A percentile compares a stretch with the other conserved stretches of the same genome.
These are phyloP conservation scores for Trichocladium antarcticum DNA, from an alignment of 495 filamentous ascomycete genomes.

Conservation along the genomic window DNA sequence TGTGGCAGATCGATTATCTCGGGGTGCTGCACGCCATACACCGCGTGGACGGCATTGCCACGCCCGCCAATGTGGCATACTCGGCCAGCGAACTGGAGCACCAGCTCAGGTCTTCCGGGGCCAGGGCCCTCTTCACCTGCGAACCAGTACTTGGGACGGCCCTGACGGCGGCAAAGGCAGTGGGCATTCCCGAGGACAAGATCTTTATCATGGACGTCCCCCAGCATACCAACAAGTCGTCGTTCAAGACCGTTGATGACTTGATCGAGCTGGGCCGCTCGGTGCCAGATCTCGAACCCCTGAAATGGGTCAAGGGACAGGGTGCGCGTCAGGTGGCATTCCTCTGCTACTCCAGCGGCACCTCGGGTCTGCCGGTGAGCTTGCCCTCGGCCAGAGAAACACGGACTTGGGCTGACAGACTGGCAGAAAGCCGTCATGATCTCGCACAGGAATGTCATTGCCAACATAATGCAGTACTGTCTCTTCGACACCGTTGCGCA, in stretches of 20 bases:
- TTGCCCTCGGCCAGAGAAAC: not conserved
- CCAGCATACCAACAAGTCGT: conserved; percentile 38
- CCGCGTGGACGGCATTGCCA: conserved; percentile 60
- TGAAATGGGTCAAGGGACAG: conserved; percentile 64
- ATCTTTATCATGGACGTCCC: conserved; percentile 68
- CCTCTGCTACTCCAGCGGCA: conserved; percentile 83
- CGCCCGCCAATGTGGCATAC: conserved; percentile 78
- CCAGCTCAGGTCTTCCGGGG: conserved; percentile 64
- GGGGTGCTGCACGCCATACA: conserved; percentile 68
- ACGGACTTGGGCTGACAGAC: conserved; percentile 11
- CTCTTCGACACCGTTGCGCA: conserved; percentile 42
- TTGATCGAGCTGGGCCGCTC: conserved; percentile 54
- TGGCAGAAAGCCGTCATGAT: conserved; percentile 91
- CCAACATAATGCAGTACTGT: conserved; percentile 59
- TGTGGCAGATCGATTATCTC: conserved; percentile 62
- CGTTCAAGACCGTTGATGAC: conserved; percentile 61
- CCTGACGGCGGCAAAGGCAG: conserved; percentile 54
- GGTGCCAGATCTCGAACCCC: conserved; percentile 49
- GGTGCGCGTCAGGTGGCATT: conserved; percentile 68
- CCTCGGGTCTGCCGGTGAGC: conserved; percentile 70
- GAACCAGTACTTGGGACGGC: conserved; percentile 59
- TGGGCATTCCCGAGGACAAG: conserved; percentile 56
- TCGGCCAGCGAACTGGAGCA: conserved; percentile 62
- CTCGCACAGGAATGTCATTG: conserved; percentile 77
- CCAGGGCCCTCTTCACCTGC: conserved; percentile 73